These are phyloP conservation scores for Biscutella auriculata DNA, from an alignment of 441 rosid species.

Conservation along the genomic window DNA sequence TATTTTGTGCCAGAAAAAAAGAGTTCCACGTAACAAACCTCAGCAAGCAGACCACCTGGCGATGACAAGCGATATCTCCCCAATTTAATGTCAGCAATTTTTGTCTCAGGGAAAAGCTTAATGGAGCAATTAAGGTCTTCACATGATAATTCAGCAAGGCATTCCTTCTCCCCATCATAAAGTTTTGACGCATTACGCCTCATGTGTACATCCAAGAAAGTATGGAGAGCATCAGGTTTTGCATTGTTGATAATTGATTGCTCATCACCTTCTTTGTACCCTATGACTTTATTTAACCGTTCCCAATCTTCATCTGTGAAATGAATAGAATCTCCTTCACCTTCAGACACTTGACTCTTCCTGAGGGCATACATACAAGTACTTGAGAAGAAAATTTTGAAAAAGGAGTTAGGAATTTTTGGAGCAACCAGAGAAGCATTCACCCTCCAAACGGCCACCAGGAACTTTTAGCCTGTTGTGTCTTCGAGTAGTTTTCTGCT, in stretches of 20 bases:
- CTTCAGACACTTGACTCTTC: constrained; percentile 48
- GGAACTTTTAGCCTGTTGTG: constrained; percentile 62
- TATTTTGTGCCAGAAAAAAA: constrained; percentile 3
- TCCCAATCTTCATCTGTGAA: constrained; percentile 93
- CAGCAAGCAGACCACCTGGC: constrained; percentile 85
- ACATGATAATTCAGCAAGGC: constrained; percentile 89
- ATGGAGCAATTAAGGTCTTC: constrained; percentile 71
- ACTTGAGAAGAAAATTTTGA: constrained; percentile 3
- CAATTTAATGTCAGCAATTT: constrained; percentile 71
- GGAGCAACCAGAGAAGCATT: constrained; percentile 16
- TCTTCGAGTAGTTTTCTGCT: constrained; percentile 41
- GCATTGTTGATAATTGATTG: constrained; percentile 36
- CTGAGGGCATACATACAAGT: constrained; percentile 34
- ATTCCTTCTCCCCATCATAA: constrained; percentile 44
- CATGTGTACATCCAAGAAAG: constrained; percentile 78
- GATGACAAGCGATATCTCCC: constrained; percentile 89
- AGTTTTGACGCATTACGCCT: constrained; percentile 95
- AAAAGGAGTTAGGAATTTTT: neutral
- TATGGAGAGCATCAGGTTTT: constrained; percentile 64
- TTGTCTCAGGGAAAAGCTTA: constrained; percentile 90
- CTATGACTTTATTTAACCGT: constrained; percentile 75
- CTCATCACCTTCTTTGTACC: constrained; percentile 78
- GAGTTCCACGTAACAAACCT: constrained; percentile 36
- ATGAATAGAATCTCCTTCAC: constrained; percentile 62
- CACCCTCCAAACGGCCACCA: constrained; percentile 99